These are phyloP conservation scores for Scedosporium dehoogii DNA, from an alignment of 2,329 filamentous ascomycete species.

Conservation along the genomic window DNA sequence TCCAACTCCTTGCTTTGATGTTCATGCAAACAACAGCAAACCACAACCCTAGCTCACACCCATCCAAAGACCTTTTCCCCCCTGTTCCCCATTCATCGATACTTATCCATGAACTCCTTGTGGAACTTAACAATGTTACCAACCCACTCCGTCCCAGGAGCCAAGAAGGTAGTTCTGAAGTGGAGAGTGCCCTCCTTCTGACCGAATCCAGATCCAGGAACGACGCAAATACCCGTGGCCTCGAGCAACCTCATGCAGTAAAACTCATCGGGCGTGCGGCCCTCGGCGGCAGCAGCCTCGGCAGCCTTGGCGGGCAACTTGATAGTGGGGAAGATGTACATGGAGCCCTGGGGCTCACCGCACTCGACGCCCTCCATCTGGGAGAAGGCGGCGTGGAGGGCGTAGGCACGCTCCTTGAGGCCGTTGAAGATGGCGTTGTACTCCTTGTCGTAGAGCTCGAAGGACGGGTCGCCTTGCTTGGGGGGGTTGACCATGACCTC, in stretches of 20 bases:
- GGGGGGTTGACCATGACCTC: slow-evolving; percentile 98
- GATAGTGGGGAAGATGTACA: slow-evolving; percentile 99
- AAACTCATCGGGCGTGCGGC: slow-evolving; percentile 76
- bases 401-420: slow-evolving; percentile 68
- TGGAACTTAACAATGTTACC: slow-evolving; percentile 83
- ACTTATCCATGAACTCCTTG: slow-evolving; percentile 81
- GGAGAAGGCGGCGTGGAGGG: slow-evolving; percentile 81
- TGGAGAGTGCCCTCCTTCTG: slow-evolving; percentile 87
- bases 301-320: slow-evolving; percentile 65
- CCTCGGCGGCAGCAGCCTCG: slow-evolving; percentile 64
- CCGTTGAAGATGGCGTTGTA: slow-evolving; percentile 75
- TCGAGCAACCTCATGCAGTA: slow-evolving; percentile 89
- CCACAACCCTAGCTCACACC: background rate
- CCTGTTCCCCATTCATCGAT: slow-evolving; percentile 27
- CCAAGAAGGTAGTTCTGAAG: slow-evolving; percentile 94
- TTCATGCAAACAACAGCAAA: background rate
- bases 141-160: slow-evolving; percentile 93
- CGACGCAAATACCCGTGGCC: slow-evolving; percentile 87
- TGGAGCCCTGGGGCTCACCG: slow-evolving; percentile 80
- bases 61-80: background rate
- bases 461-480: slow-evolving; percentile 69
- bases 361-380: slow-evolving; percentile 95
- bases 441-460: slow-evolving; percentile 74
- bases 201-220: slow-evolving; percentile 86
- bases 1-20: background rate